phyloP scores from a whole-genome alignment of 768 basidiomycete genomes.

The Dioszegia aurantiaca region DNA sequence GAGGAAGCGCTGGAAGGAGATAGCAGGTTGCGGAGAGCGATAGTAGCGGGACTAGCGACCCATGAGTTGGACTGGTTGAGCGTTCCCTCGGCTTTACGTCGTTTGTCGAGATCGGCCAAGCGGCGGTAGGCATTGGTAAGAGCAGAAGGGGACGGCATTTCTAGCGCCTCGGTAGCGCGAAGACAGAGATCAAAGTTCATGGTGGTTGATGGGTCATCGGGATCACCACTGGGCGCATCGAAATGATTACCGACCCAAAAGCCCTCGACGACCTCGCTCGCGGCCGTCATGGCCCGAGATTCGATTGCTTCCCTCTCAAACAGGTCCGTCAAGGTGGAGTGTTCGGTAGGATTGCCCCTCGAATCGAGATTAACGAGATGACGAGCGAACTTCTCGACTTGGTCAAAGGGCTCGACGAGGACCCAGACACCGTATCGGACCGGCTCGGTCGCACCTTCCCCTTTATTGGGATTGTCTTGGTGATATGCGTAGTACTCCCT shows the following conservation, averaged over 20 bases:
- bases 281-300: constrained; percentile 38
- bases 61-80: constrained; percentile 17
- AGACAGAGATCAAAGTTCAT: constrained; percentile 36
- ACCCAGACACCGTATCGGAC: constrained; percentile 52
- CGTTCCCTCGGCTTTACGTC: constrained; percentile 13
- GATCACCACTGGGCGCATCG: constrained; percentile 35
- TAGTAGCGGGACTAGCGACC: constrained; percentile 36
- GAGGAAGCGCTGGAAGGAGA: constrained; percentile 20
- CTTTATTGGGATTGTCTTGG: constrained; percentile 15
- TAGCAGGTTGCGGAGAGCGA: constrained; percentile 40
- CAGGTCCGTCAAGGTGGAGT: constrained; percentile 39
- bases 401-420: constrained; percentile 50
- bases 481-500: constrained; percentile 29
- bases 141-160: constrained; percentile 29
- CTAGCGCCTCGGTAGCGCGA: constrained; percentile 33
- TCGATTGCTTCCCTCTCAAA: constrained; percentile 47
- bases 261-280: constrained; percentile 46
- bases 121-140: constrained; percentile 23
- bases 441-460: constrained; percentile 38
- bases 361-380: constrained; percentile 46
- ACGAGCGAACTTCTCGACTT: constrained; percentile 38
- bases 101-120: constrained; percentile 29
- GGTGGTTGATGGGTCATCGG: constrained; percentile 22
- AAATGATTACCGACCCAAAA: constrained; percentile 49
- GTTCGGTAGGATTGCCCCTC: constrained; percentile 18